Conservation (phyloP, 345 rosid species). For the Corymbia maculata region DNA sequence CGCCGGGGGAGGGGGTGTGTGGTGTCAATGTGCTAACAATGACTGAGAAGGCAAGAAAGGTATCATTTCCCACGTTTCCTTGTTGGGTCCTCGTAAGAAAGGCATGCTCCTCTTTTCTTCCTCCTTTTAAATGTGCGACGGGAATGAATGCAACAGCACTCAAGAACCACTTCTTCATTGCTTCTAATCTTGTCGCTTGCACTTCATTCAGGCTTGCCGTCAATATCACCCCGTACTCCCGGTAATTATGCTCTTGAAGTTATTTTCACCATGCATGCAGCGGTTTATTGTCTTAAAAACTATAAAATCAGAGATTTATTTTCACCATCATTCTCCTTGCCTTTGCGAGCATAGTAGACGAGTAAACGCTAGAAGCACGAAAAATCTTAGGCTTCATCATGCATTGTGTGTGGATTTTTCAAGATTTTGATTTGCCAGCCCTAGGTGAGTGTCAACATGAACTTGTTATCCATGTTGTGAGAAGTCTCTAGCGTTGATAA, state of each 20-base stretch:
- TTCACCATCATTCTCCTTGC: background rate
- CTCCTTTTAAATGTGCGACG: background rate
- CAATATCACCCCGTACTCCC: background rate
- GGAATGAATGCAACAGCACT: background rate
- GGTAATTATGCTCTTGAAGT: background rate
- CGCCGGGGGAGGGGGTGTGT: too few species aligned
- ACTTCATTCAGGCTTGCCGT: background rate
- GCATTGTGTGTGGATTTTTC: too few species aligned
- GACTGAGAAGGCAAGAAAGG: too few species aligned
- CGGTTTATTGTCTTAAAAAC: background rate
- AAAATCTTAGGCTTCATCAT: background rate
- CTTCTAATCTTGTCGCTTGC: background rate
- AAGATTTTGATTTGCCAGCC: too few species aligned
- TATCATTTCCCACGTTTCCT: background rate
- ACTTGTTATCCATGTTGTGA: too few species aligned
- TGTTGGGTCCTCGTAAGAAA: too few species aligned
- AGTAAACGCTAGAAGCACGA: background rate
- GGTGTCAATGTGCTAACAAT: too few species aligned
- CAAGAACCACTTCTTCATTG: background rate
- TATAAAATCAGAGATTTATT: background rate
- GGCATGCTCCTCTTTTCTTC: too few species aligned
- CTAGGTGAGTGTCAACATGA: too few species aligned
- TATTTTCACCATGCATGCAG: background rate
- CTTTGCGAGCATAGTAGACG: background rate
- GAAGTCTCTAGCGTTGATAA: too few species aligned